Evolutionary conservation across 345 rosid species (phyloP).

Genomic region (Dipteronia sinensis): DNA sequence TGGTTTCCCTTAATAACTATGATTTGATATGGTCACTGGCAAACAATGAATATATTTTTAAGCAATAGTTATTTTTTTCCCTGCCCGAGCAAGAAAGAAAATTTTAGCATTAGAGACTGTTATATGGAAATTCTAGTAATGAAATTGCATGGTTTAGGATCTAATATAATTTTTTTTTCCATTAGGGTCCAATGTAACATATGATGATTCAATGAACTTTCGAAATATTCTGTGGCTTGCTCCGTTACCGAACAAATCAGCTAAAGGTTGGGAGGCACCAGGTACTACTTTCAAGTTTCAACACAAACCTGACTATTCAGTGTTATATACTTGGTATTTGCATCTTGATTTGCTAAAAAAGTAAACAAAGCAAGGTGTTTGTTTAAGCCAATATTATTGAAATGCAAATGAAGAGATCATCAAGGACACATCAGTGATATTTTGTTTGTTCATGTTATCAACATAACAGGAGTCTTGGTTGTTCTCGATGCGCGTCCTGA

Average conservation of each 20-base stretch:
- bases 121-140: background rate
- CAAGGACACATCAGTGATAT: background rate
- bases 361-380: background rate
- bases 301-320: background rate
- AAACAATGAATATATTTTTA: background rate
- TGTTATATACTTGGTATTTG: background rate
- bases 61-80: background rate
- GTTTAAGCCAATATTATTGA: background rate
- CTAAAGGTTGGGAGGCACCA: slow-evolving; percentile 65
- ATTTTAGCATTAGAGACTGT: background rate
- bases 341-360: background rate
- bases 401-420: background rate
- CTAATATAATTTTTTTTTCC: background rate
- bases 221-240: slow-evolving; percentile 94
- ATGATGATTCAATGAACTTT: slow-evolving; percentile 78
- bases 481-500: slow-evolving; percentile 85
- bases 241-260: slow-evolving; percentile 68
- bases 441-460: slow-evolving; percentile 12
- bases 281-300: slow-evolving; percentile 47
- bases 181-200: slow-evolving; percentile 65
- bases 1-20: background rate
- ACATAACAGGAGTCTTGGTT: slow-evolving; percentile 64
- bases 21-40: background rate
- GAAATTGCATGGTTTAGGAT: background rate
- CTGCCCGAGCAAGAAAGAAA: background rate